Base-by-base conservation (phyloP, 306 rosid genomes). In the Arachis stenosperma region DNA sequence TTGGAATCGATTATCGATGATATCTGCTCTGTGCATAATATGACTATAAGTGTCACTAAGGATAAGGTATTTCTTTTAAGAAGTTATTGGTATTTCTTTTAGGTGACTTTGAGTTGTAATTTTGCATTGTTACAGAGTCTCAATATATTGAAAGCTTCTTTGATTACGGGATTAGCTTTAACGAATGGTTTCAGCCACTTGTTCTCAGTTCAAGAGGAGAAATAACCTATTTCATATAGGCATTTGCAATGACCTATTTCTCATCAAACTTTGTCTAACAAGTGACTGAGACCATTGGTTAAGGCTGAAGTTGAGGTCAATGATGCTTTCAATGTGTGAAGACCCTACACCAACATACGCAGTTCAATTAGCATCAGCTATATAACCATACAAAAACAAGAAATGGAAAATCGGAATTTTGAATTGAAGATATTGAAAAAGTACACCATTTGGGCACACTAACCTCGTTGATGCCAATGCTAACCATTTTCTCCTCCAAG, bases 401-500 rank as follows among this genome's bases (percentile, higher is more conserved):
- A 43, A 6, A 7, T 3, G 11, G 9, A 3, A 12, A 8, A 47
- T 3, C 14, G 3, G 12, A 2, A 43, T 10, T 10, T 8, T 6
- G 9, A 8, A 3, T 47, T 47, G 3, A 47, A 47, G 11, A 17
- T 17, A 17, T 17, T 10, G 11, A 47, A 47, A 3, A 47, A 8
- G 11, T 2, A 8, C 52, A 47, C 3, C n/a, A 9, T 47, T 47
- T 8, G 5, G 13, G 11, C 4, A 2, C 11, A 12, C 2, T 36
- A 7, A 77, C 81, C 76, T 70, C 72, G 6, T 61, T 69, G 8
- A 12, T 3, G 5, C 76, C 76, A 43, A 77, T 63, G 30, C 2
- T 11, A 3, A 77, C 8, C 1, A 6, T 4, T 6, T 40, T 40
- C 43, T 40, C 43, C 4, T 0, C 6, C 43, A 40, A 40, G 6